Conservation (phyloP, 2,329 filamentous ascomycete species). For the Pyrenophora seminiperda region DNA sequence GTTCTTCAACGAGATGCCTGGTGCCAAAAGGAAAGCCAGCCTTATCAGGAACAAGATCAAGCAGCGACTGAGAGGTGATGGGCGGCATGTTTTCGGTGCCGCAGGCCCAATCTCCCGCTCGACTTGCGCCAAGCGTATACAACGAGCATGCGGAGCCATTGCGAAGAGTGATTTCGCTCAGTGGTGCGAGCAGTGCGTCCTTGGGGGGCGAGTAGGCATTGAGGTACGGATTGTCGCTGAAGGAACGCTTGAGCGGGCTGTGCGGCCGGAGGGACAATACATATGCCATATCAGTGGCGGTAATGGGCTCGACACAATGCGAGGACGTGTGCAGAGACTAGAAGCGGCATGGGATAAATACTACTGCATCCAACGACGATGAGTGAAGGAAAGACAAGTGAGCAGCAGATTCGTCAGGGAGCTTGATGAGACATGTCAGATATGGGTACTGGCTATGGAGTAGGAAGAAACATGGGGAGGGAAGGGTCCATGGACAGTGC, state of each 20-base stretch:
- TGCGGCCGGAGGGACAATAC: conserved; percentile 48
- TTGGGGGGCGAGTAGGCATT: conserved; percentile 42
- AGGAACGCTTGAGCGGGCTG: conserved; percentile 50
- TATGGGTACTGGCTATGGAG: conserved; percentile 20
- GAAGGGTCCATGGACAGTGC: conserved; percentile 29
- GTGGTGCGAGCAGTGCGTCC: conserved; percentile 30
- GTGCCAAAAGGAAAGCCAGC: conserved; percentile 5
- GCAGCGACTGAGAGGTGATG: conserved; percentile 40
- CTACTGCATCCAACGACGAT: conserved; percentile 37
- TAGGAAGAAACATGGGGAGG: conserved; percentile 16
- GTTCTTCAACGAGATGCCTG: conserved; percentile 17
- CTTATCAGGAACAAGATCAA: conserved; percentile 38
- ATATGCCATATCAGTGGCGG: conserved; percentile 43
- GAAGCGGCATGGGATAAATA: conserved; percentile 48
- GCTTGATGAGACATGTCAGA: conserved; percentile 15
- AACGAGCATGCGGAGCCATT: conserved; percentile 46
- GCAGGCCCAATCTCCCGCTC: conserved; percentile 29
- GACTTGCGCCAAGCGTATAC: conserved; percentile 36
- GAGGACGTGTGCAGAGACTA: conserved; percentile 26
- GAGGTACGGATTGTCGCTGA: conserved; percentile 49
- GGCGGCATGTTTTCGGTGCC: conserved; percentile 44
- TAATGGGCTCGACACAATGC: conserved; percentile 27
- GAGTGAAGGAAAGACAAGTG: conserved; percentile 36
- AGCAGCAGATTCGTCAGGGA: conserved; percentile 17
- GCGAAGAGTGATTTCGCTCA: conserved; percentile 36